Evolutionary conservation across 2,329 filamentous ascomycete species (phyloP), one percentile per base, ranked within the genome.

Genomic region (Aspergillus hiratsukae): DNA sequence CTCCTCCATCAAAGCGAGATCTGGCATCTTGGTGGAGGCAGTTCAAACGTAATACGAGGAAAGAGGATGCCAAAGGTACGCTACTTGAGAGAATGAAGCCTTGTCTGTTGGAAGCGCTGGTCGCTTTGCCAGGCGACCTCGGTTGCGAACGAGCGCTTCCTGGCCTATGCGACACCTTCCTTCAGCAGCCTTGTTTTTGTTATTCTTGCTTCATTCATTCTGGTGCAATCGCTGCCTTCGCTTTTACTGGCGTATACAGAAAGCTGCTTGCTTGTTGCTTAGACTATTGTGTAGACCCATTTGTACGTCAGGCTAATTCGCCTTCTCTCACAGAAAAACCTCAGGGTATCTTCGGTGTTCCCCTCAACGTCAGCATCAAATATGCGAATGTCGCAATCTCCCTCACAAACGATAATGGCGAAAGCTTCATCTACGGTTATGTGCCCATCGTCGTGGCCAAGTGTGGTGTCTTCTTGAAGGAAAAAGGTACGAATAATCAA

Each of bases 381-480:
- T 97, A 99, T 73, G 94, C 94, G 57, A 99, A 97, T 70, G 94
- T 99, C 58, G 94, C 94, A 61, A 99, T 99, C 68, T 97, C 93
- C 23, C 83, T 99, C 28, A 89, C 94, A 63, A 92, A 97, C 71
- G 90, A 93, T 63, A 84, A 94, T 63, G 93, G 93, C 31, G 86
- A 94, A 73, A 96, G 91, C 76, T 97, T 96, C 74, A 97, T 97
- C 53, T 99, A 97, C 73, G 94, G 94, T 69, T 97, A 97, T 69
- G 93, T 99, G 7, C 94, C 94, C 19, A 97, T 99, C 62, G 93
- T 99, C 46, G 93, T 99, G 53, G 94, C 94, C 37, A 99, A 99
- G 75, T 97, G 94, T 72, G 94, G 94, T 60, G 92, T 99, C 3
- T 99, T 92, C 65, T 74, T 99, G 63, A 99, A 99, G 75, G 94